Base-by-base conservation (phyloP, 768 basidiomycete species). In the Boletellus ananiceps region DNA sequence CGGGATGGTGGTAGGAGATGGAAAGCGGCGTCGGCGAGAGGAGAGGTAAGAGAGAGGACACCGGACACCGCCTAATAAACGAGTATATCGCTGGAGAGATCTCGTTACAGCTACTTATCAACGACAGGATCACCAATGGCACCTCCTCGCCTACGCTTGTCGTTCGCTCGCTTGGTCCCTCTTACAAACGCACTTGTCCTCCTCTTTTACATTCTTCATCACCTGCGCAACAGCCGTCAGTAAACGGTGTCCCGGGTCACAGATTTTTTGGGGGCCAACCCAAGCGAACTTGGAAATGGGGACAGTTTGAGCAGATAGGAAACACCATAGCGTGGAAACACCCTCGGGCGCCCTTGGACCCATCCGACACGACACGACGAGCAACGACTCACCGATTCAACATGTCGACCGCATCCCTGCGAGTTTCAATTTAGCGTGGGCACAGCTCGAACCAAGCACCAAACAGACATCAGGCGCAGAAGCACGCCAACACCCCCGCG, bases 321-420 rank as follows among this genome's bases (percentile, higher is more conserved):
- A n/a, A n/a, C n/a, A n/a, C 54, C 45, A 57, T 65, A 51, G 62
- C 56, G 52, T 62, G 27, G 47, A 25, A 54, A 47, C 47, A 27
- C 56, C 51, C 35, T 51, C 23, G 36, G 29, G 40, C 45, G 40
- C 35, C 25, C 44, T 37, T 47, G 39, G 47, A 29, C 41, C 40
- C 47, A 45, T 50, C 56, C 57, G 31, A 29, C 51, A 36, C 50
- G 43, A 46, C 47, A 46, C 50, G 46, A 47, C 51, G 50, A 54
- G 44, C 25, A 32, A 52, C 52, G 40, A 74, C 78, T 75, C 66
- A 84, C 86, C 65, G 69, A 51, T 45, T 86, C 81, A 61, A 76
- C 78, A 66, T 88, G 86, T 50, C 59, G 58, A 9, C 86, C 86
- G 54, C 86, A 88, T 43, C 86, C 86, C 86, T 88, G 19, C 1